These are phyloP conservation scores for Senna siamea DNA, from an alignment of 306 rosid species.

Conservation along the genomic window DNA sequence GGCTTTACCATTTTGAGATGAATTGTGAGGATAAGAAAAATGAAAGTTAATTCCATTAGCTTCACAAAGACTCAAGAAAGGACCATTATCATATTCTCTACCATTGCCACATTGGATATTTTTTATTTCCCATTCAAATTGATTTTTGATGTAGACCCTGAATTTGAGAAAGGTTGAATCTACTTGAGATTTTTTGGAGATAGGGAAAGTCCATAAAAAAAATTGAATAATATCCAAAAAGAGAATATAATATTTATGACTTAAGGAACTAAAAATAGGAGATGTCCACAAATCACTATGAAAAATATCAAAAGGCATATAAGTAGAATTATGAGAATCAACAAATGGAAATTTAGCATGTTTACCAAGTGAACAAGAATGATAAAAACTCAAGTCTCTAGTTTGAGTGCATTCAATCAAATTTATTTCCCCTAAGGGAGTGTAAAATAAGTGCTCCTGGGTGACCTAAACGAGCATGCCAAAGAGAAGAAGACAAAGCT, in stretches of 20 bases:
- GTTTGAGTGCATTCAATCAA: too few relatives aligned
- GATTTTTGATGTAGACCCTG: neutral
- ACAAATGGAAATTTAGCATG: neutral
- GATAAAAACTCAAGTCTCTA: neutral
- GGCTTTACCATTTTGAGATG: neutral
- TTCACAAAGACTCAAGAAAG: neutral
- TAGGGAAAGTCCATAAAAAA: neutral
- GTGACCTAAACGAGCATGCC: neutral
- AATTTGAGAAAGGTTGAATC: neutral
- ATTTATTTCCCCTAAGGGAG: neutral
- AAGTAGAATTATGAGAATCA: neutral
- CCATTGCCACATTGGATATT: neutral
- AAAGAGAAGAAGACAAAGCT: neutral
- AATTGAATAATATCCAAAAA: neutral
- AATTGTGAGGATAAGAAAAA: neutral
- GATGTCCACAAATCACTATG: slow-evolving; percentile 6
- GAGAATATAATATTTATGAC: neutral
- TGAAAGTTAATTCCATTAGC: neutral
- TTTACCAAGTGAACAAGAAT: neutral
- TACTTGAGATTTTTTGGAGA: neutral
- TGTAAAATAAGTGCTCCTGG: neutral
- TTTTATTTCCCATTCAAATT: neutral
- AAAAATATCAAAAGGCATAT: neutral
- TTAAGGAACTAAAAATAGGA: neutral
- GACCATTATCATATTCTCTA: neutral